phyloP scores from a whole-genome alignment of 1,139 yeast genomes.

The Hemisphaericaspora xylanilytica region DNA sequence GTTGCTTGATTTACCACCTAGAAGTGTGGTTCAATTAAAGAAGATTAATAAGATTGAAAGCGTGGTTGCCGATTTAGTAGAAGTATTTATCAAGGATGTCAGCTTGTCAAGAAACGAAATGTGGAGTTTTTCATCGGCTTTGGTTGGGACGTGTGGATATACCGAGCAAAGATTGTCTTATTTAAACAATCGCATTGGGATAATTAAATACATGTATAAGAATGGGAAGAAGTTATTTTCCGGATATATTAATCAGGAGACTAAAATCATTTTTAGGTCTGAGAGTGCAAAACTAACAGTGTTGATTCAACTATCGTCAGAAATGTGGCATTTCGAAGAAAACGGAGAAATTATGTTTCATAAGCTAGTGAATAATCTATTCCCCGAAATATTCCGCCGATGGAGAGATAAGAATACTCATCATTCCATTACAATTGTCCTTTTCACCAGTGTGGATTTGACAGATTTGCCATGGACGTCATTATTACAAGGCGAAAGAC shows the following conservation, averaged over 20 bases:
- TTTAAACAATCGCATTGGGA: slow-evolving; percentile 57
- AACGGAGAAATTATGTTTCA: slow-evolving; percentile 93
- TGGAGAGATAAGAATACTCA: slow-evolving; percentile 89
- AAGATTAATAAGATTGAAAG: slow-evolving; percentile 33
- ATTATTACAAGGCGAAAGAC: slow-evolving; percentile 70
- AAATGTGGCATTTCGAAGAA: slow-evolving; percentile 98
- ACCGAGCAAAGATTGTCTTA: slow-evolving; percentile 64
- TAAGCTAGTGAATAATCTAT: slow-evolving; percentile 82
- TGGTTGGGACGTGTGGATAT: slow-evolving; percentile 66
- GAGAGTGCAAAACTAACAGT: slow-evolving; percentile 85
- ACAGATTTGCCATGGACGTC: slow-evolving; percentile 56
- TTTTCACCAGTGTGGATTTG: slow-evolving; percentile 78
- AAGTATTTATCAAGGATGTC: slow-evolving; percentile 76
- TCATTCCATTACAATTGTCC: slow-evolving; percentile 85
- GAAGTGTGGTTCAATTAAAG: slow-evolving; percentile 59
- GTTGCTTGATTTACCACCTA: slow-evolving; percentile 61
- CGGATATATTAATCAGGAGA: slow-evolving; percentile 66
- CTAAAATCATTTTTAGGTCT: slow-evolving; percentile 82
- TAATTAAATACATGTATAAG: slow-evolving; percentile 65
- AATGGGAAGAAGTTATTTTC: slow-evolving; percentile 66
- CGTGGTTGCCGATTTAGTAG: slow-evolving; percentile 78
- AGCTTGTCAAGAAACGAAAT: slow-evolving; percentile 86
- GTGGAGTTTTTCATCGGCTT: slow-evolving; percentile 75
- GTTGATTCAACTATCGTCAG: slow-evolving; percentile 83
- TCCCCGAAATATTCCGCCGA: slow-evolving; percentile 83